Conservation (phyloP, 345 rosid species). For the Crucihimalaya himalaica region DNA sequence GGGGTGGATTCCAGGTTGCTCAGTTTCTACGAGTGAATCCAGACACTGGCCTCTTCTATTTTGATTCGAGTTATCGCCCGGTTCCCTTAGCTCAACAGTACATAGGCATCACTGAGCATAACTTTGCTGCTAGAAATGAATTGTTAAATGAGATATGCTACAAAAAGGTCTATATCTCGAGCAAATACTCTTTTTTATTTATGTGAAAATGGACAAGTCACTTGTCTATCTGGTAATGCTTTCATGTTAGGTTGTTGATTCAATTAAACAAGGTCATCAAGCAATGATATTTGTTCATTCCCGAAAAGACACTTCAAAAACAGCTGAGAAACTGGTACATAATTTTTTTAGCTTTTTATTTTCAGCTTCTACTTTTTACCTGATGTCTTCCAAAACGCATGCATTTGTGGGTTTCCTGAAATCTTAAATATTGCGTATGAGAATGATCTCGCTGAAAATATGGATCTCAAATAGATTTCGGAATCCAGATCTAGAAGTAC, state of each 20-base stretch:
- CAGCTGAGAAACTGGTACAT: constrained; percentile 85
- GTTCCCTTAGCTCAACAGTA: constrained; percentile 98
- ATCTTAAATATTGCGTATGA: constrained; percentile 9
- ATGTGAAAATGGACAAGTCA: constrained; percentile 28
- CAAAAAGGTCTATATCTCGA: constrained; percentile 63
- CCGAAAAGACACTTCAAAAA: constrained; percentile 94
- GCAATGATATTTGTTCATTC: constrained; percentile 98
- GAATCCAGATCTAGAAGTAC: constrained; percentile 17
- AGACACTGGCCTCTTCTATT: constrained; percentile 89
- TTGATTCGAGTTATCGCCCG: constrained; percentile 98
- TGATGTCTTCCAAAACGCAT: constrained; percentile 13
- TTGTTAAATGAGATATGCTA: constrained; percentile 92
- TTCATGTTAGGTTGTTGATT: constrained; percentile 72
- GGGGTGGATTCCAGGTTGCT: constrained; percentile 64
- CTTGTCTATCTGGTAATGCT: constrained; percentile 29
- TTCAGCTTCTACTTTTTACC: constrained; percentile 8
- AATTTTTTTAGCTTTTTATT: constrained; percentile 21
- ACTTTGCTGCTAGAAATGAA: constrained; percentile 78
- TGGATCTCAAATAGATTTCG: constrained; percentile 8
- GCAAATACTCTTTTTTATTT: constrained; percentile 6
- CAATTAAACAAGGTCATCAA: constrained; percentile 90
- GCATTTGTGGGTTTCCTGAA: constrained; percentile 23
- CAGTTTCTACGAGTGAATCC: constrained; percentile 93
- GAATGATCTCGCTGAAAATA: constrained; percentile 15
- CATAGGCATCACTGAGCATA: constrained; percentile 93